phyloP scores from a whole-genome alignment of 2,329 filamentous ascomycete species.

The Colletotrichum cordylinicola region DNA sequence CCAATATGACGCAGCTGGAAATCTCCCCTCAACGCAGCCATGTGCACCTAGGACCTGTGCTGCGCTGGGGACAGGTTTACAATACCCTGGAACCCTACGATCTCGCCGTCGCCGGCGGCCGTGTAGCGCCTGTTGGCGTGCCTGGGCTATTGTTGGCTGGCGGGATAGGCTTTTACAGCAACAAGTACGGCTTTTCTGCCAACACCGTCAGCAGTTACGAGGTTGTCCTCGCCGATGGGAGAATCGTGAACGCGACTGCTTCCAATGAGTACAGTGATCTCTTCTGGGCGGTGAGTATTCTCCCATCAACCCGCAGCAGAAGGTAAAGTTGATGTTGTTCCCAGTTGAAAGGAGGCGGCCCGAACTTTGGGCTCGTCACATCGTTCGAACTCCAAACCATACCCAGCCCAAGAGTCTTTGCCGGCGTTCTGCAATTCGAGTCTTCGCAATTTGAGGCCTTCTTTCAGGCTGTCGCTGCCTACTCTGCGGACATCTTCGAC shows the following conservation, averaged over 20 bases:
- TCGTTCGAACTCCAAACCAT: not conserved
- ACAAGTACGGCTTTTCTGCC: not conserved
- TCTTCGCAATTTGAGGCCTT: not conserved
- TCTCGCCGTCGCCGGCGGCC: not conserved
- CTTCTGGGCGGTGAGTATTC: not conserved
- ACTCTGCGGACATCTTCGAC: not conserved
- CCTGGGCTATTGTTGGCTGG: not conserved
- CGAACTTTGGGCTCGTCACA: not conserved
- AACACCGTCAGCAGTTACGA: not conserved
- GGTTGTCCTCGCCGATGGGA: not conserved
- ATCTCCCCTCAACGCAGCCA: rapidly evolving
- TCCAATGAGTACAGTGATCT: not conserved
- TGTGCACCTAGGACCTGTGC: not conserved
- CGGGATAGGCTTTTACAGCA: not conserved
- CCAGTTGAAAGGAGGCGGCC: not conserved
- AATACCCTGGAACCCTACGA: not conserved
- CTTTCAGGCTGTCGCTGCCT: not conserved
- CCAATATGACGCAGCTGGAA: not conserved
- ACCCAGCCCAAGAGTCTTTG: not conserved
- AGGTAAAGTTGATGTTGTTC: no score
- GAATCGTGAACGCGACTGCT: not conserved
- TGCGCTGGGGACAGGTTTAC: not conserved
- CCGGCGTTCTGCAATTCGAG: not conserved
- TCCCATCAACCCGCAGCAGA: no score
- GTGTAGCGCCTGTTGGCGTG: not conserved